A percentile compares a stretch with the other conserved stretches of the same genome.
These are phyloP conservation scores for Ramaria sp. DNA, from an alignment of 768 basidiomycete genomes.

Conservation along the genomic window DNA sequence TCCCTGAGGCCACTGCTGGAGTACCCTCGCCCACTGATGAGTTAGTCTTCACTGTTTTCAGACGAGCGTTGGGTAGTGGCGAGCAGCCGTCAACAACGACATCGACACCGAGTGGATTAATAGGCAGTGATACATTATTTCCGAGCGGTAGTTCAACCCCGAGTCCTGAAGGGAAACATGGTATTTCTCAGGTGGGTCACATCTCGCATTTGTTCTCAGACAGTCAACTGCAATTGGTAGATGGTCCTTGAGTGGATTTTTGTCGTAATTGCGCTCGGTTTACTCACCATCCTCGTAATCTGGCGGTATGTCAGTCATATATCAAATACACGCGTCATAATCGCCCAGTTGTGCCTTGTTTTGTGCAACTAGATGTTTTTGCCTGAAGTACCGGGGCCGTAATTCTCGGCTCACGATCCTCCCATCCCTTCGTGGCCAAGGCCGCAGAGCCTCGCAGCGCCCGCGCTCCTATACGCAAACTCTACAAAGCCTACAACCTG, in stretches of 20 bases:
- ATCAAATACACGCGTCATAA: neutral
- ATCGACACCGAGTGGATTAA: neutral
- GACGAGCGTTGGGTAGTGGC: neutral
- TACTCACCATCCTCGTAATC: neutral
- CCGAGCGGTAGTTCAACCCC: neutral
- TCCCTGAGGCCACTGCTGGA: neutral
- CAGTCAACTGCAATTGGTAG: too few relatives aligned
- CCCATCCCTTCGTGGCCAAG: neutral
- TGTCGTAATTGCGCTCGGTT: neutral
- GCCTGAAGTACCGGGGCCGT: neutral
- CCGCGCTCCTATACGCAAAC: neutral
- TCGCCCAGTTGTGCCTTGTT: neutral
- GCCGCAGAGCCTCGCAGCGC: too few relatives aligned
- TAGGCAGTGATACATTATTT: neutral
- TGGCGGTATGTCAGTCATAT: neutral
- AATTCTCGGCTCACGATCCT: neutral
- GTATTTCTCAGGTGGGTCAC: neutral
- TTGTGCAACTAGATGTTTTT: neutral
- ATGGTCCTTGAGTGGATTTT: constrained; percentile 3
- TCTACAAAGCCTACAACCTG: neutral
- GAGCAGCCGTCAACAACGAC: neutral
- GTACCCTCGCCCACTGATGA: neutral
- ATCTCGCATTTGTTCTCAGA: neutral
- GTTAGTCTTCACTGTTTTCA: neutral
- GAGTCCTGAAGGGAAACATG: neutral